phyloP scores from a whole-genome alignment of 2,329 filamentous ascomycete genomes.

The Passalora sequoiae region DNA sequence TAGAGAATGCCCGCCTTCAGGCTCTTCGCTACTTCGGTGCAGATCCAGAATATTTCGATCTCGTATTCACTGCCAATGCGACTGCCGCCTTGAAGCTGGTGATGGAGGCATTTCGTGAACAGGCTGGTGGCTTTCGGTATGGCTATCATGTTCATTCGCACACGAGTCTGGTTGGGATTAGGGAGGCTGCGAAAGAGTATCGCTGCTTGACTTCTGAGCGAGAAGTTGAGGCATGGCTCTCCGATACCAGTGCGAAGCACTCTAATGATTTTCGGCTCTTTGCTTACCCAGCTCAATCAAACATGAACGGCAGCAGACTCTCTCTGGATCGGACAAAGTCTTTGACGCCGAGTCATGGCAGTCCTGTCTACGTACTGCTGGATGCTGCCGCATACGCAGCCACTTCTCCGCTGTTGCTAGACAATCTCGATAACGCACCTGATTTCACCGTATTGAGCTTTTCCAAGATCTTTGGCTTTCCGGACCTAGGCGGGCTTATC shows the following conservation, averaged over 20 bases:
- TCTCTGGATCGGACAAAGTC: constrained; percentile 47
- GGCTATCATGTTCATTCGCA: constrained; percentile 79
- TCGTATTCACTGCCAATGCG: constrained; percentile 88
- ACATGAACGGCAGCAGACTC: constrained; percentile 77
- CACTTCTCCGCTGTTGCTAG: constrained; percentile 69
- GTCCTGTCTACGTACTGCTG: constrained; percentile 63
- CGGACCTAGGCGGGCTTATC: constrained; percentile 79
- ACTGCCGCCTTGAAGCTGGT: constrained; percentile 88
- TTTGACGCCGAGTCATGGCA: no score
- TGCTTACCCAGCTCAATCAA: constrained; percentile 86
- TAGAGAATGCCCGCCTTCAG: constrained; percentile 70
- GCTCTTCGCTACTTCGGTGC: constrained; percentile 75
- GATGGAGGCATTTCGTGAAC: constrained; percentile 66
- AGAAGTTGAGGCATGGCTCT: constrained; percentile 65
- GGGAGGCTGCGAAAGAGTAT: constrained; percentile 58
- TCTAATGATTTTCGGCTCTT: constrained; percentile 51
- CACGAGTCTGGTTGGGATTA: constrained; percentile 77
- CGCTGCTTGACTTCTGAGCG: constrained; percentile 61
- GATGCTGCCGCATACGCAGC: constrained; percentile 80
- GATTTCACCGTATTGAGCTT: constrained; percentile 87
- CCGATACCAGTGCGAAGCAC: constrained; percentile 12
- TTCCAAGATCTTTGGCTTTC: constrained; percentile 98
- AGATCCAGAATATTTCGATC: constrained; percentile 72
- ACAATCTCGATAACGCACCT: constrained; percentile 56
- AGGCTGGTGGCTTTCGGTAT: constrained; percentile 67